These are phyloP conservation scores for Trichoderma hamatum DNA, from an alignment of 2,329 filamentous ascomycete genomes.

Conservation along the genomic window DNA sequence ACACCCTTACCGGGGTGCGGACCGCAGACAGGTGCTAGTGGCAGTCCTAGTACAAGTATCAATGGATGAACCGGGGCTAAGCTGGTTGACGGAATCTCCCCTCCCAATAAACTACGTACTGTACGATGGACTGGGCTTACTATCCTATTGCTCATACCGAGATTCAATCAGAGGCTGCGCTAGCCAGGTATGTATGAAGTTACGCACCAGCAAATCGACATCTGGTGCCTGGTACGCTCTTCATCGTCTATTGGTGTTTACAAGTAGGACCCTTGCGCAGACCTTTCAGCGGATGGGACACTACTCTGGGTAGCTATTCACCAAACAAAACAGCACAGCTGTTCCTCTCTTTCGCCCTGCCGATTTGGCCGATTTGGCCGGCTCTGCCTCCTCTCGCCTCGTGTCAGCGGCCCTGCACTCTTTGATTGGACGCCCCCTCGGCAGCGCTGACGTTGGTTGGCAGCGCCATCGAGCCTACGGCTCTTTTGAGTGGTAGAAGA, in stretches of 20 bases:
- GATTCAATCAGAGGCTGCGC: conserved; percentile 9
- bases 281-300: not conserved
- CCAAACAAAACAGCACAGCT: not conserved
- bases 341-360: not conserved
- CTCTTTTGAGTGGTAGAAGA: conserved; percentile 5
- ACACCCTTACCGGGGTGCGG: not conserved
- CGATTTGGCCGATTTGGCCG: not conserved
- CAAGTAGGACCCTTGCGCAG: not conserved
- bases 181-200: not conserved
- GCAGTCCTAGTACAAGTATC: not conserved
- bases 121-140: conserved; percentile 10
- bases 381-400: not conserved
- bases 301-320: not conserved
- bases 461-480: not conserved
- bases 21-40: not conserved
- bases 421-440: conserved; percentile 33
- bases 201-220: not conserved
- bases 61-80: not conserved
- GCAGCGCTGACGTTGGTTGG: conserved; percentile 23
- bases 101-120: not conserved
- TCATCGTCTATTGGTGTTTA: not conserved
- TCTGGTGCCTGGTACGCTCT: not conserved
- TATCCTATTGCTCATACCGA: conserved; percentile 14
- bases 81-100: not conserved
- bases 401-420: conserved; percentile 19